Evolutionary conservation across 805 yeast species (phyloP), one percentile per base, ranked within the genome.

Genomic region (Kazachstania kunashirensis): DNA sequence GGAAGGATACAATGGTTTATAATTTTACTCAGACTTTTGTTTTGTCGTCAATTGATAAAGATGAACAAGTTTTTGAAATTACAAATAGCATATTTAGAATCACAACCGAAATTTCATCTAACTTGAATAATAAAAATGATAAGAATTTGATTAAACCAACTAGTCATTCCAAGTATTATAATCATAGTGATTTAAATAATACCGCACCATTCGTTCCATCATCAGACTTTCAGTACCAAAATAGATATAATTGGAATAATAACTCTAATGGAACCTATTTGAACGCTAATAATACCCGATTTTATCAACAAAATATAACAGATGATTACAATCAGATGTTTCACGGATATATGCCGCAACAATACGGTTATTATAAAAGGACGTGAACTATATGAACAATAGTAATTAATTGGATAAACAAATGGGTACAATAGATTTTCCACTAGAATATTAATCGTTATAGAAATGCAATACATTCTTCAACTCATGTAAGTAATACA

Each of bases 1-100:
- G 33, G 33, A 63, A 66, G 12, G 64, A 63, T 20, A 64, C 72
- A 16, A 71, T 72, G 11, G 69, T 74, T 29, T 71, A 67, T 52
- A 75, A 68, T 51, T 80, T 80, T 53, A 67, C 70, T 37, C 89
- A 80, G 59, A 70, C 82, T 3, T 79, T 80, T 50, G 59, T 79
- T 27, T 66, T 80, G 49, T 64, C 66, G 20, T 75, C 77, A 10
- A 63, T 63, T 41, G 65, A 66, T 20, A 53, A 48, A 17, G 56
- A 56, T 25, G 50, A 48, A 24, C 65, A 70, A 37, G 67, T 68
- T 21, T 79, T 67, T 52, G 83, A 77, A 48, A 71, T 80, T 31
- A 68, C 71, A 45, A 80, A 77, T 59, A 88, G 79, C 56, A 64
- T 78, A 29, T 70, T 80, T 51, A 70, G 75, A 39, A 75, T 77